Evolutionary conservation across 2,329 filamentous ascomycete genomes (phyloP), one percentile per base, ranked within the genome.

Genomic region (Colletotrichum limetticola): DNA sequence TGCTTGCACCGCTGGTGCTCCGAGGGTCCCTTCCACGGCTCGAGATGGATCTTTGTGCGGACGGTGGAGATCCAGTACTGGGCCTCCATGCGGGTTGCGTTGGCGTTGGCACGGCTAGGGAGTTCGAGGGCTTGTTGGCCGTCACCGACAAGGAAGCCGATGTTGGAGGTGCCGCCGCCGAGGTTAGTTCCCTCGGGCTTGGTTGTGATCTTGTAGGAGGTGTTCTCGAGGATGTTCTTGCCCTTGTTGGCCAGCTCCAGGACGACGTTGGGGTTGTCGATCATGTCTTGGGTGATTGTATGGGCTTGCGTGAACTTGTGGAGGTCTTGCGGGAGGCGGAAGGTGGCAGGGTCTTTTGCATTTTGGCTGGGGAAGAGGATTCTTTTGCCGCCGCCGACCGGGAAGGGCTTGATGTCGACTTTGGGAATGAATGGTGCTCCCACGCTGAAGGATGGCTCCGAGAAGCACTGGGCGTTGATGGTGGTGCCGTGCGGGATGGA

Each of bases 401-500:
- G 0, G 35, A 78, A 78, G 0, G 82, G 81, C 0, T 78, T 79
- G 9, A 81, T 82, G n/a, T 75, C 56, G 1, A 79, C 71, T 0
- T 55, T 2, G 0, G 71, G 60, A 3, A 81, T 75, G 0, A 14
- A 30, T 6, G 78, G 79, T 3, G 26, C 73, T 66, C 5, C 76
- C 78, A 2, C 30, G 6, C 67, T 24, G 56, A 74, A 75, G 7
- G 30, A 59, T 1, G 71, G 68, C 2, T 78, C 77, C 8, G 69
- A 71, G 11, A 81, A 75, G 22, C 78, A 74, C 74, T 85, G 83
- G 1, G 82, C 81, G 49, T 85, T 85, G 78, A 86, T 84, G 7
- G 82, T 84, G 0, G 83, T 84, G 26, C 83, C 84, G 65, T 86
- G 83, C 1, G 84, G 84, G 30, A 85, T 85, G 2, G 82, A 82